These are phyloP conservation scores for Colletotrichum tamarilloi DNA, from an alignment of 2,329 filamentous ascomycete genomes.

Conservation along the genomic window DNA sequence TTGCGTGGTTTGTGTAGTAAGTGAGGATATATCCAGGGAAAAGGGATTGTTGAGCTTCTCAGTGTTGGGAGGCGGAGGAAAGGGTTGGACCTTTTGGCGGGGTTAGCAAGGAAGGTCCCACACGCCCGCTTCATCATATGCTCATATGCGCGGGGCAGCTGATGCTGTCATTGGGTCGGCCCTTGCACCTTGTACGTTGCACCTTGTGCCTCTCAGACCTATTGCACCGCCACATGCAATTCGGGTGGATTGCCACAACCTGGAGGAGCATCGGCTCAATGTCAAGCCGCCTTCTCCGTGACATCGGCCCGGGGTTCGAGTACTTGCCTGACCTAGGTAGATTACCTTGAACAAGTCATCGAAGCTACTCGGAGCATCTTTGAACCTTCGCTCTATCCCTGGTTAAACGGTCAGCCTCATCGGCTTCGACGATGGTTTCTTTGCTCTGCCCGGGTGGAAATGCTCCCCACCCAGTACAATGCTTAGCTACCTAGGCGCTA, in stretches of 20 bases:
- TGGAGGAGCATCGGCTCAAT: background rate
- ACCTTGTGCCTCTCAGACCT: background rate
- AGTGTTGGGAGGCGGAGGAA: conserved; percentile 29
- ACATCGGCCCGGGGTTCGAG: too few species aligned
- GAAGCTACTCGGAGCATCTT: background rate
- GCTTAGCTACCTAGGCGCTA: background rate
- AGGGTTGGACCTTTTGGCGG: conserved; percentile 33
- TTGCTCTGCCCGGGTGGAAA: background rate
- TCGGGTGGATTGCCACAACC: background rate
- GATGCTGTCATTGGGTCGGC: conserved; percentile 31
- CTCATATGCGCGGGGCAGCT: conserved; percentile 35
- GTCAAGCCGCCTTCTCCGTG: background rate
- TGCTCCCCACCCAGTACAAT: background rate
- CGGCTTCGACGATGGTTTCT: background rate
- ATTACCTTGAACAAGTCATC: background rate
- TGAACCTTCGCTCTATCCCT: background rate
- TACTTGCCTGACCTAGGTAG: too few species aligned
- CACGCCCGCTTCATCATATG: conserved; percentile 32
- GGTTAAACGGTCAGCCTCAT: background rate
- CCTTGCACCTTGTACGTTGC: background rate
- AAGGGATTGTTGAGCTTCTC: conserved; percentile 31
- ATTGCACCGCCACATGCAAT: conserved; percentile 29
- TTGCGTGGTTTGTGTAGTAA: background rate
- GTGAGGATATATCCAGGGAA: conserved; percentile 2
- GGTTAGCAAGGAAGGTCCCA: conserved; percentile 28